Base-by-base conservation (phyloP, 805 yeast species). In the Nakazawaea molendinolei region DNA sequence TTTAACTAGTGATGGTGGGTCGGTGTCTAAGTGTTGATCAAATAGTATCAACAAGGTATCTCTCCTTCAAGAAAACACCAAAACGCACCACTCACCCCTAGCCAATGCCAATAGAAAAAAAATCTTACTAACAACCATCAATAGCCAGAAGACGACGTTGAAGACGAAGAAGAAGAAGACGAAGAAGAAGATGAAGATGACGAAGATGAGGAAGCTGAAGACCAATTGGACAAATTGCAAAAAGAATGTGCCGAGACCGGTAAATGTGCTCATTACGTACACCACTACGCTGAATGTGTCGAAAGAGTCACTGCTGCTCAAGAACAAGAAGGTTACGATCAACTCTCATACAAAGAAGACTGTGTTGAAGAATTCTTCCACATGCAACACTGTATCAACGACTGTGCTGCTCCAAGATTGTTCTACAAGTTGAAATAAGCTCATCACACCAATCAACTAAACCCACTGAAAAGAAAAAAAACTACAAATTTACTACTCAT, bases 341-440 rank as follows among this genome's bases (percentile, higher is more conserved):
- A 82, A 41, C 74, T 73, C 52, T 78, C 70, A 8, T 71, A 86
- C 72, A 90, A 90, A 67, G 98, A 90, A 71, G 97, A 90, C 67
- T 90, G 98, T 73, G 82, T 90, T 44, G 97, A 90, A 67, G 98
- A 90, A 67, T 90, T 84, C 63, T 90, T 90, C 86, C 97, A 92
- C 67, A 72, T 89, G 60, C 86, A 86, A 63, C 97, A 90, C 65
- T 86, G 94, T 69, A 51, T 89, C 53, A 86, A 86, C 65, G 92
- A 85, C 60, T 78, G 95, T 69, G 86, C 81, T 59, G 86, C 95
- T 45, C 95, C 95, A 65, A 81, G 77, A 63, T 70, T 89, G 61
- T 86, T 89, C 71, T 67, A 75, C 70, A 84, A 81, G 67, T 77
- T 87, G 65, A 86, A 85, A 65, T 87, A 76, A 63, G 44, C 38